Conservation (phyloP, 495 filamentous ascomycete genomes). For the Friedmanniomyces endolithicus region DNA sequence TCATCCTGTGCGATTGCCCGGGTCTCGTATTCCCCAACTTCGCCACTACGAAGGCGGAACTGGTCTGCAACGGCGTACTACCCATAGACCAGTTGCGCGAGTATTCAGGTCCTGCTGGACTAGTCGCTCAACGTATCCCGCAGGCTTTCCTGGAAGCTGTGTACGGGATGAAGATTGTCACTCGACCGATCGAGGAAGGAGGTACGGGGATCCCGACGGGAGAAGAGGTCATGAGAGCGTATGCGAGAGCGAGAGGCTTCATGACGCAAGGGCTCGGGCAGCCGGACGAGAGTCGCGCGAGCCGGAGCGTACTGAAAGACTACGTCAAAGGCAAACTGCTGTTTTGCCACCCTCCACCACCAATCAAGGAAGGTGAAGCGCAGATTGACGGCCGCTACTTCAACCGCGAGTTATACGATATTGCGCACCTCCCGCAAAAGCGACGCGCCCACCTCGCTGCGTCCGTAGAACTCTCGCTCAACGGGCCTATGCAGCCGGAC, state of each 20-base stretch:
- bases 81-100: slow-evolving; percentile 96
- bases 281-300: slow-evolving; percentile 86
- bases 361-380: slow-evolving; percentile 15
- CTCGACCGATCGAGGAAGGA: slow-evolving; percentile 78
- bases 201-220: slow-evolving; percentile 81
- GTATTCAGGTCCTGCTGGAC: slow-evolving; percentile 72
- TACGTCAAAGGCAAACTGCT: slow-evolving; percentile 93
- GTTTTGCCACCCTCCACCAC: slow-evolving; percentile 77
- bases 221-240: slow-evolving; percentile 74
- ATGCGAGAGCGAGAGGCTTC: slow-evolving; percentile 81
- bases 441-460: slow-evolving; percentile 46
- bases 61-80: slow-evolving; percentile 89
- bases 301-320: slow-evolving; percentile 85
- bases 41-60: slow-evolving; percentile 87
- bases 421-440: slow-evolving; percentile 61
- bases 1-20: slow-evolving; percentile 94
- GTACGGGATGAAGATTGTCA: slow-evolving; percentile 82
- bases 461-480: slow-evolving; percentile 22
- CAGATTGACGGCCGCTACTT: slow-evolving; percentile 59
- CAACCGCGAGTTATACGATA: slow-evolving; percentile 79
- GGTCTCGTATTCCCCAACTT: slow-evolving; percentile 99
- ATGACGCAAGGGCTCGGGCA: slow-evolving; percentile 74
- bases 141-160: slow-evolving; percentile 77
- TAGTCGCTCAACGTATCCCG: slow-evolving; percentile 89
- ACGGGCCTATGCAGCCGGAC: slow-evolving; percentile 11